phyloP scores from a whole-genome alignment of 768 basidiomycete species.

The Suillus spraguei region DNA sequence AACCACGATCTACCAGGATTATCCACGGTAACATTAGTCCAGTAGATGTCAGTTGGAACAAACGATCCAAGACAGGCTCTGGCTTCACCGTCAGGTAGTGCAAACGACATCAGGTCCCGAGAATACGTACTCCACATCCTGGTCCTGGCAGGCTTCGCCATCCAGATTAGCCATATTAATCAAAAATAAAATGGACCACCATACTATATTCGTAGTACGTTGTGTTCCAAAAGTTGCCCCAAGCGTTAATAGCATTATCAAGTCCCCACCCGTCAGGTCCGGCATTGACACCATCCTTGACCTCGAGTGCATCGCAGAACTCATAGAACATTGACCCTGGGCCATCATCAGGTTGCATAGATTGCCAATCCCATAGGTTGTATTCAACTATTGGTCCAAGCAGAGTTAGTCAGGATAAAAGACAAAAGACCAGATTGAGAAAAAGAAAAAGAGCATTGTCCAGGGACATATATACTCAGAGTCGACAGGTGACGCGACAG shows the following conservation, averaged over 20 bases:
- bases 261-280: slow-evolving; percentile 59
- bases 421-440: background rate
- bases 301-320: slow-evolving; percentile 44
- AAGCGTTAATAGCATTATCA: slow-evolving; percentile 58
- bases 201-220: slow-evolving; percentile 48
- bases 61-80: slow-evolving; percentile 45
- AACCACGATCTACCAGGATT: slow-evolving; percentile 64
- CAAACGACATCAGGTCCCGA: background rate
- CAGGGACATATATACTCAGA: background rate
- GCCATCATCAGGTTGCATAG: slow-evolving; percentile 51
- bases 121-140: slow-evolving; percentile 48
- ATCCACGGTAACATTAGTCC: slow-evolving; percentile 57
- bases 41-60: slow-evolving; percentile 40
- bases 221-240: slow-evolving; percentile 60
- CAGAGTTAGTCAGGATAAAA: background rate
- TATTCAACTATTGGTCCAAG: slow-evolving; percentile 25
- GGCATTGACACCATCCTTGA: slow-evolving; percentile 43
- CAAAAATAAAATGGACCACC: slow-evolving; percentile 23
- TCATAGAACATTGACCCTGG: slow-evolving; percentile 36
- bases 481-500: background rate
- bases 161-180: background rate
- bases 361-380: slow-evolving; percentile 68
- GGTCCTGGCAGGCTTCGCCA: slow-evolving; percentile 51
- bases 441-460: background rate
- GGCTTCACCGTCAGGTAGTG: slow-evolving; percentile 38